Percentiles rank a stretch among this genome's conserved stretches.
Conservation (phyloP, 169 alveolate genomes). For the Perkinsus chesapeaki region DNA sequence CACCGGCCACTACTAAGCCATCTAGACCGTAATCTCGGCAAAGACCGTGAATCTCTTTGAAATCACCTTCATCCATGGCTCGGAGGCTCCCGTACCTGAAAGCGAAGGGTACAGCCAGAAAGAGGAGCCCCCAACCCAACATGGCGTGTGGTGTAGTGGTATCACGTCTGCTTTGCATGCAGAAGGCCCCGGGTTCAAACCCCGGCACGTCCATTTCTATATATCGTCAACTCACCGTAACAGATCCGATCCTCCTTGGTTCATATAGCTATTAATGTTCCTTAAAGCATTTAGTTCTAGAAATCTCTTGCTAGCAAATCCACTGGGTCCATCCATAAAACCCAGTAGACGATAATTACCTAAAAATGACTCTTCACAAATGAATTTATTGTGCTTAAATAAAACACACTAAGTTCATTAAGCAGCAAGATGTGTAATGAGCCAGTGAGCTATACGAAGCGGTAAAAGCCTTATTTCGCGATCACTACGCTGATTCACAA, state of each 20-base stretch:
- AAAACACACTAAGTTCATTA: no score
- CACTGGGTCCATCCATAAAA: not conserved
- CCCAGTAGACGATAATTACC: not conserved
- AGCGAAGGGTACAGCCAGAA: not conserved
- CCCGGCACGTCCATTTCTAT: not conserved
- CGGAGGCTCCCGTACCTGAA: not conserved
- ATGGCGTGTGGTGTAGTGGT: slow-evolving; percentile 1
- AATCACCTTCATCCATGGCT: not conserved
- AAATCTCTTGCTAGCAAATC: not conserved
- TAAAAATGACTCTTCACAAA: not conserved
- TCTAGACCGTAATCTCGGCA: not conserved
- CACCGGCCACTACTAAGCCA: not conserved
- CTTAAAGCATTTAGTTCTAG: not conserved
- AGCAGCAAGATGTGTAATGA: no score
- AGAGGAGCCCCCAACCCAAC: not conserved
- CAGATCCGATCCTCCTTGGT: not conserved
- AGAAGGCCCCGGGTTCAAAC: slow-evolving; percentile 6
- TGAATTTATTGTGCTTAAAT: no score
- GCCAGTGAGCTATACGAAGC: no score
- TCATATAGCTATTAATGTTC: not conserved
- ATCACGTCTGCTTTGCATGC: slow-evolving; percentile 4
- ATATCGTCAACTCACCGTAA: not conserved
- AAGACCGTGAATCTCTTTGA: not conserved
- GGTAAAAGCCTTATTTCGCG: no score
- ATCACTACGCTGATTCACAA: no score